A percentile compares a stretch with the other conserved stretches of the same genome.
Evolutionary conservation across 2,329 filamentous ascomycete genomes (phyloP).

Genomic region (Ascochyta pisi): DNA sequence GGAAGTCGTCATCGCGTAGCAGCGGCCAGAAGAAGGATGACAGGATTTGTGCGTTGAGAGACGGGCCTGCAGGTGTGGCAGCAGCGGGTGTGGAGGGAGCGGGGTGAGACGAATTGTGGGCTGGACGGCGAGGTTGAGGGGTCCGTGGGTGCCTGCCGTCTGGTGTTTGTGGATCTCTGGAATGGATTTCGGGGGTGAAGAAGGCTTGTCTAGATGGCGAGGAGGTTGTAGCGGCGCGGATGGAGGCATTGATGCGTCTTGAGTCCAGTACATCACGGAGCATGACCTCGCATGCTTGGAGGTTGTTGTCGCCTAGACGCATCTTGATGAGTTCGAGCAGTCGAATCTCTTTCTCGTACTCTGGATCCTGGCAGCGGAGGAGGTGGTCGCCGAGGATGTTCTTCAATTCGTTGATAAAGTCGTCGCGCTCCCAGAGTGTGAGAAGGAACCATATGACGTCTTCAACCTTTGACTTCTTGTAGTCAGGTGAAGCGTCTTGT

Average conservation of each 20-base stretch:
- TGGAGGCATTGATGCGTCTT: slow-evolving; percentile 69
- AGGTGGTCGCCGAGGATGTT: slow-evolving; percentile 86
- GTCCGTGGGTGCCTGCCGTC: slow-evolving; percentile 30
- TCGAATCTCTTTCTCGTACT: slow-evolving; percentile 79
- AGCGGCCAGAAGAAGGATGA: slow-evolving; percentile 94
- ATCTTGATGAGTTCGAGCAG: slow-evolving; percentile 87
- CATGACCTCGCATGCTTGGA: slow-evolving; percentile 98
- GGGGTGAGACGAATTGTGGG: slow-evolving; percentile 17
- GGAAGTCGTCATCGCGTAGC: slow-evolving; percentile 73
- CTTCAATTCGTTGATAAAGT: slow-evolving; percentile 96
- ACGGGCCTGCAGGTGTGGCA: slow-evolving; percentile 35
- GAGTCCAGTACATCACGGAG: slow-evolving; percentile 91
- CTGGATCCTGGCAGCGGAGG: slow-evolving; percentile 64
- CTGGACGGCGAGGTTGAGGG: slow-evolving; percentile 33
- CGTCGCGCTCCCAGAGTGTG: slow-evolving; percentile 84
- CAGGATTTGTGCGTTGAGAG: slow-evolving; percentile 81
- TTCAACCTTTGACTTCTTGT: slow-evolving; percentile 84
- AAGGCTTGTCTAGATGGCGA: slow-evolving; percentile 10
- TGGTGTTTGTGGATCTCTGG: slow-evolving; percentile 28
- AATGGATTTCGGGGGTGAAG: slow-evolving; percentile 27
- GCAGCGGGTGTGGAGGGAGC: slow-evolving; percentile 23
- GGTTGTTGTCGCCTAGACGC: slow-evolving; percentile 81
- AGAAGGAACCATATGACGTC: slow-evolving; percentile 93
- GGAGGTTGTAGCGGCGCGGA: slow-evolving; percentile 29
- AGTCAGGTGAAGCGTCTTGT: slow-evolving; percentile 87